Evolutionary conservation across 257 asterid species (phyloP).

Genomic region (Jacaranda mimosifolia): DNA sequence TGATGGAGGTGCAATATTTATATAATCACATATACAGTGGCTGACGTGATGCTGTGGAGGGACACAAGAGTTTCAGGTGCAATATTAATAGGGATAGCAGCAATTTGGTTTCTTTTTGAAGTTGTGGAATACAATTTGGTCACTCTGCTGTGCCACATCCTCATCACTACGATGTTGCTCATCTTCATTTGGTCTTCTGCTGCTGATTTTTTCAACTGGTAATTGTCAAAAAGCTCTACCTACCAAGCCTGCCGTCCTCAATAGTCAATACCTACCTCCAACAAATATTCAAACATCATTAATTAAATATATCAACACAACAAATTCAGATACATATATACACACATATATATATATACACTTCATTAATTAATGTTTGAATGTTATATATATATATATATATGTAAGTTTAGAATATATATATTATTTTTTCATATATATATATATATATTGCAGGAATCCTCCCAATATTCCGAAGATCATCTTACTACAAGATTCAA

Average conservation of each 20-base stretch:
- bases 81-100: slow-evolving; percentile 54
- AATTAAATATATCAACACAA: too few relatives aligned
- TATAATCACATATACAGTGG: slow-evolving; percentile 50
- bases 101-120: slow-evolving; percentile 66
- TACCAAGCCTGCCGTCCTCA: too few relatives aligned
- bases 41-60: slow-evolving; percentile 68
- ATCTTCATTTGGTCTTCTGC: slow-evolving; percentile 64
- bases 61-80: slow-evolving; percentile 54
- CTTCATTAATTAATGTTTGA: too few relatives aligned
- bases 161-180: slow-evolving; percentile 60
- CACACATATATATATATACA: too few relatives aligned
- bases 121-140: slow-evolving; percentile 61
- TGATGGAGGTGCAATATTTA: too few relatives aligned
- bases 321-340: too few relatives aligned
- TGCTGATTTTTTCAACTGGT: slow-evolving; percentile 58
- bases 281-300: too few relatives aligned
- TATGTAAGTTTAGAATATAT: not conserved
- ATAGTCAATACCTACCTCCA: too few relatives aligned
- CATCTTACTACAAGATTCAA: slow-evolving; percentile 44
- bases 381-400: too few relatives aligned
- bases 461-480: slow-evolving; percentile 56
- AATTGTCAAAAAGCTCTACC: too few relatives aligned
- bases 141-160: slow-evolving; percentile 59
- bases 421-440: not conserved
- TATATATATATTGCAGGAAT: slow-evolving; percentile 43